Base-by-base conservation (phyloP, 2,329 filamentous ascomycete genomes). In the Fusarium miscanthi region DNA sequence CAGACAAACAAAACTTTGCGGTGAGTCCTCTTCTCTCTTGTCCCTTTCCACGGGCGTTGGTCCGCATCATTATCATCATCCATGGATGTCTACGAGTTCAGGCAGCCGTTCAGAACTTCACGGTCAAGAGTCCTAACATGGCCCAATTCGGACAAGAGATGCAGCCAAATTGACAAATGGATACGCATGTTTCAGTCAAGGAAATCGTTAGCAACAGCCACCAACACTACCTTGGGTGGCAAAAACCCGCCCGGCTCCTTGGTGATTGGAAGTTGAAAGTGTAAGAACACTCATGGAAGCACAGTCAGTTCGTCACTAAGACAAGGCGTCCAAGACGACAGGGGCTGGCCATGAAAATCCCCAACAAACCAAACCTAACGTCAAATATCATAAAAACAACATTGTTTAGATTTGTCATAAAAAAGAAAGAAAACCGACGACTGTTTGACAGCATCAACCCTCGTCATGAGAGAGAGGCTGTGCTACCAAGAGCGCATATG, bases 211-310 rank as follows among this genome's bases (percentile, higher is more conserved):
- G 53, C 25, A 59, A 31, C 30, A 25, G 33, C 33, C 40, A 61
- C 51, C 12, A 42, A 41, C n/a, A 14, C n/a, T 23, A 37, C 31
- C 25, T 14, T 30, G 33, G 31, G 33, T 48, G 53, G 25, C 49
- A 40, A 40, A n/a, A 40, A 27, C 17, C 13, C 23, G 60, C 54
- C 60, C 25, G 21, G n/a, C 25, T 25, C 2, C 40, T 49, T 60
- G 54, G 30, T 30, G 21, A 60, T 63, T 63, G 54, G 54, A 30
- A 21, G 19, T 42, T 48, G 54, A 60, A 60, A 41, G 60, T 63
- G 60, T 31, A 61, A 61, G 43, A 51, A 43, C 19, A 48, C 19
- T 37, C 11, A 40, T 48, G 17, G 53, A 48, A 45, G 51, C 30
- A 30, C 10, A 25, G 17, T 27, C 19, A 48, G 21, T 30, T 58